Base-by-base conservation (phyloP, 331 rosid genomes). In the Telfairia occidentalis region DNA sequence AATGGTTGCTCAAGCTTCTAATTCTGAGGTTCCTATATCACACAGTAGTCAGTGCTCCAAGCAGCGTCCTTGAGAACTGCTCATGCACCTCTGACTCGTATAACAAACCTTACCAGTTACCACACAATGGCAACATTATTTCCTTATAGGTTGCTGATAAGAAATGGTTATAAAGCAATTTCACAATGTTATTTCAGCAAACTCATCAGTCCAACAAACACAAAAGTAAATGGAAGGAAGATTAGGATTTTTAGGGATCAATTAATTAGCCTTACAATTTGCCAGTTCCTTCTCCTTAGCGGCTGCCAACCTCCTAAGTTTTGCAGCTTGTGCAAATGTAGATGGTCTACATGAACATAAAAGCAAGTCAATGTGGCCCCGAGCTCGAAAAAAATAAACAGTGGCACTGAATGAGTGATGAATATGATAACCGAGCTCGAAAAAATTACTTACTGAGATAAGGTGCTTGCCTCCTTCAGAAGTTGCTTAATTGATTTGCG, bases 291-390 rank as follows among this genome's bases (percentile, higher is more conserved):
- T 95, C 88, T 91, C 98, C 86, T 95, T 91, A 15, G 88, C 78
- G 74, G 85, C 87, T 46, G 96, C 97, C 61, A 69, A 23, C 76
- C 98, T 95, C 82, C 85, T 83, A 77, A 90, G 90, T 55, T 90
- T 87, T 13, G 96, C 93, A 29, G 96, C 96, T 82, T 90, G 97
- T 2, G 98, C 97, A 77, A 91, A 95, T 19, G 97, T 90, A 30
- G 96, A 88, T 35, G 96, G 98, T 87, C 98, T 91, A 79, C 71
- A 79, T 76, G 57, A 87, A 28, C 66, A 79, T 24, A 76, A 38
- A 78, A 77, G 45, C 29, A 35, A 75, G 63, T 45, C 10, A 70
- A 70, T 18, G 28, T 15, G 75, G 45, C 2, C 58, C 12, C 75
- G 40, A 48, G 13, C n/a, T 30, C 60, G 49, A 29, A 71, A 29